phyloP scores from a whole-genome alignment of 129 eudicot species.

The Artemisia annua region DNA sequence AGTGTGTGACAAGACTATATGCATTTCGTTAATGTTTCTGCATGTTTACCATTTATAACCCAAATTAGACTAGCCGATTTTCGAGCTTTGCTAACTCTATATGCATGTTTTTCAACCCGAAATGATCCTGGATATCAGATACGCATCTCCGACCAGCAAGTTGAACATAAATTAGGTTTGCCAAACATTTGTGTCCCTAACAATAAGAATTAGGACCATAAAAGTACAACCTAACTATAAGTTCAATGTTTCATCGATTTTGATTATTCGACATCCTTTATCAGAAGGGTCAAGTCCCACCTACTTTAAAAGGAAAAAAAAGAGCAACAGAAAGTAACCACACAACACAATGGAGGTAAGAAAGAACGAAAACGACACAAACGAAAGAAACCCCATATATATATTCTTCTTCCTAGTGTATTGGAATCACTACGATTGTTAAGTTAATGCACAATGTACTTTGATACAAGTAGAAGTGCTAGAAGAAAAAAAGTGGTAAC shows the following conservation, averaged over 20 bases:
- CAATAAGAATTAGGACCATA: not conserved
- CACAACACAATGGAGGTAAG: not conserved
- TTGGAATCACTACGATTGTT: not conserved
- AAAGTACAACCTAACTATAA: no score
- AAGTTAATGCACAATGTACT: slow-evolving; percentile 9
- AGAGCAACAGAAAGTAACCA: not conserved
- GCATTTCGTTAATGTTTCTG: no score
- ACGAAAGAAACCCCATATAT: not conserved
- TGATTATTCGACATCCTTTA: not conserved
- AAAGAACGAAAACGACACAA: slow-evolving; percentile 1
- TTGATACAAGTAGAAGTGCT: not conserved
- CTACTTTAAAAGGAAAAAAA: not conserved
- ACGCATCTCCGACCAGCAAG: no score
- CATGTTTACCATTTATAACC: no score
- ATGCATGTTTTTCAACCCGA: not conserved
- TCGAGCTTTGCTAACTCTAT: not conserved
- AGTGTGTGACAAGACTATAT: no score
- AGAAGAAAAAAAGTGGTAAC: not conserved
- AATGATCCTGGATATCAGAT: no score
- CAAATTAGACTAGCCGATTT: not conserved
- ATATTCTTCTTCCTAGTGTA: not conserved
- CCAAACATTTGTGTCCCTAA: not conserved
- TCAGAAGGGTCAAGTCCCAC: slow-evolving; percentile 1
- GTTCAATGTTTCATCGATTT: not conserved
- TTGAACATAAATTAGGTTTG: not conserved